These are phyloP conservation scores for Neofusicoccum parvum DNA, from an alignment of 2,329 filamentous ascomycete species.

Conservation along the genomic window DNA sequence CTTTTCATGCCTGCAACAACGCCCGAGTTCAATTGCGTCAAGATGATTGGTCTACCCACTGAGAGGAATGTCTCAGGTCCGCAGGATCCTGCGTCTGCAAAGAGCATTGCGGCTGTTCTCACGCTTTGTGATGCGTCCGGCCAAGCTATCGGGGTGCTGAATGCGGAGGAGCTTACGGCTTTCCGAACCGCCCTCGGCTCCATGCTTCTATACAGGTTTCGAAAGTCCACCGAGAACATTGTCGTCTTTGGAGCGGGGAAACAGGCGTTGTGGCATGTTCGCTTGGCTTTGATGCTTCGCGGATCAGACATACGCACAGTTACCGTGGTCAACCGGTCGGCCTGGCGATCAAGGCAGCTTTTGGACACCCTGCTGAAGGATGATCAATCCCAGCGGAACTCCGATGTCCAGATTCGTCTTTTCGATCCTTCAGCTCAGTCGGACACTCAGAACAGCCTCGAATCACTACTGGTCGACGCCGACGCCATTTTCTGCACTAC, in stretches of 20 bases:
- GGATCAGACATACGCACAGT: slow-evolving; percentile 16
- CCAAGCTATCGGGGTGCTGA: slow-evolving; percentile 59
- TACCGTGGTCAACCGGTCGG: slow-evolving; percentile 14
- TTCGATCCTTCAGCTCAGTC: slow-evolving; percentile 26
- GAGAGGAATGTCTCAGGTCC: too few relatives aligned
- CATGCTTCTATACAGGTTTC: slow-evolving; percentile 55
- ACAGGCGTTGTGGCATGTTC: slow-evolving; percentile 54
- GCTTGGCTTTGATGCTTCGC: slow-evolving; percentile 45
- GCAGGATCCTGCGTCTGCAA: too few relatives aligned
- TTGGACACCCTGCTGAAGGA: not conserved
- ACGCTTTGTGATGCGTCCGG: too few relatives aligned
- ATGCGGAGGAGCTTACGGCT: slow-evolving; percentile 74
- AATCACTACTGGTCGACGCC: slow-evolving; percentile 31
- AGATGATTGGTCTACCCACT: too few relatives aligned
- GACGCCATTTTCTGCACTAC: slow-evolving; percentile 56
- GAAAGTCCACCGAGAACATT: slow-evolving; percentile 33
- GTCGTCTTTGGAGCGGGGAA: slow-evolving; percentile 54
- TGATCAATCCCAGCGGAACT: not conserved
- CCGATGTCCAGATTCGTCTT: not conserved
- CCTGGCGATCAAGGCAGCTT: slow-evolving; percentile 5
- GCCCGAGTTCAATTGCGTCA: too few relatives aligned
- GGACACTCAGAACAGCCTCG: not conserved
- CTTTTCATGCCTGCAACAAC: too few relatives aligned
- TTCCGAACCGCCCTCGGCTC: slow-evolving; percentile 78
- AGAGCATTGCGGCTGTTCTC: too few relatives aligned